These are phyloP conservation scores for Trichodelitschia bisporula DNA, from an alignment of 495 filamentous ascomycete genomes.

Conservation along the genomic window DNA sequence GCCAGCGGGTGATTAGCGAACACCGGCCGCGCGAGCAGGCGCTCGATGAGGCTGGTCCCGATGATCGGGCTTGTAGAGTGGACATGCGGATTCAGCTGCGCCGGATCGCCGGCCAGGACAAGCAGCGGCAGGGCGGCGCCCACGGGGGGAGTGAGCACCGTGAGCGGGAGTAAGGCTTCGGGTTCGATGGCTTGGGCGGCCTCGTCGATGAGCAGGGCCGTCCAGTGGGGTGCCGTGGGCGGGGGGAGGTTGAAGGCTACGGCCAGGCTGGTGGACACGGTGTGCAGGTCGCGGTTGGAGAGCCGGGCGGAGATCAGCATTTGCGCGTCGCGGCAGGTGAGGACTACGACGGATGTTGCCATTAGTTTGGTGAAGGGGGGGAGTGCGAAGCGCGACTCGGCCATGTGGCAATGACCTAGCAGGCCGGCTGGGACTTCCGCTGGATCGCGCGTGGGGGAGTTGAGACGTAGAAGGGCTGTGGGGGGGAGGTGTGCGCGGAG, in stretches of 20 bases:
- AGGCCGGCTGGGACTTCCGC: conserved; percentile 22
- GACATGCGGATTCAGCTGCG: conserved; percentile 26
- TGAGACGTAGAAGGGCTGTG: conserved; percentile 22
- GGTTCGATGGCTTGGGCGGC: conserved; percentile 32
- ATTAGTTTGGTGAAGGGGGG: conserved; percentile 25
- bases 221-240: conserved; percentile 21
- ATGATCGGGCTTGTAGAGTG: conserved; percentile 18
- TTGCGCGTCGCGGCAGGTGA: conserved; percentile 24
- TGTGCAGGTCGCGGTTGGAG: conserved; percentile 22
- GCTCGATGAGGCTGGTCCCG: conserved; percentile 24
- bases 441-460: conserved; percentile 21
- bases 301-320: conserved; percentile 24
- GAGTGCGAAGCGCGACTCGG: conserved; percentile 21
- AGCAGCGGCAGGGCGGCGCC: conserved; percentile 13
- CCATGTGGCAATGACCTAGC: conserved; percentile 23
- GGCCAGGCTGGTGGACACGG: conserved; percentile 2
- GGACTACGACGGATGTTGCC: conserved; percentile 23
- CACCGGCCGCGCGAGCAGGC: conserved; percentile 20
- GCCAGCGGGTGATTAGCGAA: conserved; percentile 26
- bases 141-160: conserved; percentile 24
- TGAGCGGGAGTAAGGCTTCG: conserved; percentile 23
- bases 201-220: conserved; percentile 29
- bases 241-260: conserved; percentile 1
- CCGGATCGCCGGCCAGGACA: conserved; percentile 31
- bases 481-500: conserved; percentile 19